Base-by-base conservation (phyloP, 2,329 filamentous ascomycete genomes). In the Trematosphaeria pertusa region DNA sequence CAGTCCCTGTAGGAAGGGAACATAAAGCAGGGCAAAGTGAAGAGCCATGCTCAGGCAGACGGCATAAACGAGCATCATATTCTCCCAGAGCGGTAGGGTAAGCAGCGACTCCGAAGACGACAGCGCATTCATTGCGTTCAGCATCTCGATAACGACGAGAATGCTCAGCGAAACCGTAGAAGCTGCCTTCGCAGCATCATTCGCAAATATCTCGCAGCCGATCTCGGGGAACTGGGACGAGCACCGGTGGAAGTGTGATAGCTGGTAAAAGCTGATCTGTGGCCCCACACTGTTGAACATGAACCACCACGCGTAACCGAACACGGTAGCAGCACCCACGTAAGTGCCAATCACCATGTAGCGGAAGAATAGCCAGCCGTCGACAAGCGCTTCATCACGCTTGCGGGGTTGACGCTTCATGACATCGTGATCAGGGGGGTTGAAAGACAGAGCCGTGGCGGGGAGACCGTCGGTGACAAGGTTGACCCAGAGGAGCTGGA, bases 291-390 rank as follows among this genome's bases (percentile, higher is more conserved):
- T 76, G 77, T 97, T 93, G 80, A 88, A 96, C 88, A 99, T 92
- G 80, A 97, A 99, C 90, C 91, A 99, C 94, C 94, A 99, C n/a
- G 91, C 93, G 69, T 99, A 99, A 35, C 95, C 94, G 66, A 88
- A 91, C 15, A 99, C 95, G 3, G 94, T 99, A 43, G 94, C 94
- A 31, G 91, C 80, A 69, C 94, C 94, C 48, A 99, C 94, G 57
- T 99, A 99, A 7, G 86, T 91, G 52, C 94, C 94, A 62, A 99
- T 94, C 38, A 97, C 87, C 79, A 99, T 86, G 75, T 99, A 99
- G 42, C 94, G 87, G 82, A 97, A 91, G 79, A 99, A 97, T 30
- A 99, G 78, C 94, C 94, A 99, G 49, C 92, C 91, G 34, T 90
- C 87, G 42, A 99, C 93, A 39, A 99, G 87, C 5, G 89, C 78